phyloP scores from a whole-genome alignment of 495 filamentous ascomycete genomes.

The Aspergillus egyptiacus region DNA sequence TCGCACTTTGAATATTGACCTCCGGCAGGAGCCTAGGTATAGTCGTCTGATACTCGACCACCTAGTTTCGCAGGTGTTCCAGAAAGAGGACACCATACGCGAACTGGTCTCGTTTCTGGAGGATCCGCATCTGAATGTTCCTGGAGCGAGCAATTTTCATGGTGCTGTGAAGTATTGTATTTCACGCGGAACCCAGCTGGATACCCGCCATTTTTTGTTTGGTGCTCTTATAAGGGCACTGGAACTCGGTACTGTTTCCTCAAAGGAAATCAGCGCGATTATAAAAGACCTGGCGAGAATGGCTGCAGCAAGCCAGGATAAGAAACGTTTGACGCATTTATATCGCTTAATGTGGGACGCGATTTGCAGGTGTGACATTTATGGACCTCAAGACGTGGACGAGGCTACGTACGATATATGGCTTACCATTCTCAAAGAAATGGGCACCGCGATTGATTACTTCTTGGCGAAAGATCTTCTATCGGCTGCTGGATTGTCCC shows the following conservation, averaged over 20 bases:
- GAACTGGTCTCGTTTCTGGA: constrained; percentile 38
- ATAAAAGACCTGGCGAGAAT: constrained; percentile 20
- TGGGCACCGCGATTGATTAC: constrained; percentile 11
- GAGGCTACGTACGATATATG: constrained; percentile 25
- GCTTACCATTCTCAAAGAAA: constrained; percentile 24
- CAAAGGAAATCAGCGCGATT: constrained; percentile 32
- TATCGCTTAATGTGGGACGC: constrained; percentile 37
- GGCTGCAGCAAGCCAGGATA: background rate
- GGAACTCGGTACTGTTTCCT: constrained; percentile 33
- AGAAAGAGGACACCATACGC: constrained; percentile 5
- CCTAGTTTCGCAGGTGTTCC: constrained; percentile 21
- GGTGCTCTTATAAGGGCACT: constrained; percentile 30
- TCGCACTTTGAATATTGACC: constrained; percentile 28
- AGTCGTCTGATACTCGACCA: constrained; percentile 38
- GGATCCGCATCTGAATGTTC: constrained; percentile 37
- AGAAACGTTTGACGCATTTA: constrained; percentile 14
- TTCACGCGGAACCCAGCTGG: constrained; percentile 8
- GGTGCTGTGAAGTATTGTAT: constrained; percentile 22
- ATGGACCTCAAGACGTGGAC: constrained; percentile 31
- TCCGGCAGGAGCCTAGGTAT: constrained; percentile 34
- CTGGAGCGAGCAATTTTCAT: constrained; percentile 36
- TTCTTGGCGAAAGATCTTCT: constrained; percentile 32
- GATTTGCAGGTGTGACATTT: constrained; percentile 35
- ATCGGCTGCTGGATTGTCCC: constrained; percentile 13
- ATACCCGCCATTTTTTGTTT: constrained; percentile 19